phyloP scores from a whole-genome alignment of 164 flowering plant species.

The Magnolia kwangsiensis region DNA sequence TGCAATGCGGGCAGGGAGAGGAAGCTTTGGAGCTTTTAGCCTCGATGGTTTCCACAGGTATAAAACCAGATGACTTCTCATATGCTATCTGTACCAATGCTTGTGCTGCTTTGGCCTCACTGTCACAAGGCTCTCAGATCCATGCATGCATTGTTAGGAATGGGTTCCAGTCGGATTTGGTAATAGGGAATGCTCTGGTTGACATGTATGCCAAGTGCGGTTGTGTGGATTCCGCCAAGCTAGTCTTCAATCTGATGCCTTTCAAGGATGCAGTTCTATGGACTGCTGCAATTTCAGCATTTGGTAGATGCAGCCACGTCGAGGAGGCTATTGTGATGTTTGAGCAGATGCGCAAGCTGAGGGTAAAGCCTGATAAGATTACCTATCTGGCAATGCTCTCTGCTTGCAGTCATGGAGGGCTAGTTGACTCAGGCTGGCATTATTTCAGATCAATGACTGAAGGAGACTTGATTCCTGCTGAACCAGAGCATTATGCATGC shows the following conservation, averaged over 20 bases:
- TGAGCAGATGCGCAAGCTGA: conserved; percentile 18
- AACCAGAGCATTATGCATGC: conserved; percentile 24
- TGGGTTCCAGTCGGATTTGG: conserved; percentile 21
- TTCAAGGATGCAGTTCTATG: conserved; percentile 18
- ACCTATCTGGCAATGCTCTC: conserved; percentile 23
- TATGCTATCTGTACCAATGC: conserved; percentile 19
- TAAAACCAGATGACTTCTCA: conserved; percentile 23
- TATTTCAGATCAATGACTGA: conserved; percentile 19
- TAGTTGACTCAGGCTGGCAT: conserved; percentile 24
- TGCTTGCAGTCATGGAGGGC: conserved; percentile 29
- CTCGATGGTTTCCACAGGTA: conserved; percentile 14
- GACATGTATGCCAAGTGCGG: conserved; percentile 30
- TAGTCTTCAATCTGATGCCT: conserved; percentile 15
- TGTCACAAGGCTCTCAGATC: conserved; percentile 19
- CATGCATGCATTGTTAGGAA: conserved; percentile 18
- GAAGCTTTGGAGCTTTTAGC: conserved; percentile 12
- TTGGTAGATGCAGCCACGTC: conserved; percentile 17
- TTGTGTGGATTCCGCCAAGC: conserved; percentile 18
- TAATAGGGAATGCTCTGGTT: conserved; percentile 18
- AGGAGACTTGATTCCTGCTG: conserved; percentile 8
- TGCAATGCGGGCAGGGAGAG: conserved; percentile 18
- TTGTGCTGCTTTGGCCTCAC: conserved; percentile 20
- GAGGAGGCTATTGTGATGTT: conserved; percentile 18
- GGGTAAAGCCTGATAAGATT: conserved; percentile 18
- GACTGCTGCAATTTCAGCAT: conserved; percentile 24